Conservation (phyloP, 2,329 filamentous ascomycete genomes). For the Verticillium albo-atrum region DNA sequence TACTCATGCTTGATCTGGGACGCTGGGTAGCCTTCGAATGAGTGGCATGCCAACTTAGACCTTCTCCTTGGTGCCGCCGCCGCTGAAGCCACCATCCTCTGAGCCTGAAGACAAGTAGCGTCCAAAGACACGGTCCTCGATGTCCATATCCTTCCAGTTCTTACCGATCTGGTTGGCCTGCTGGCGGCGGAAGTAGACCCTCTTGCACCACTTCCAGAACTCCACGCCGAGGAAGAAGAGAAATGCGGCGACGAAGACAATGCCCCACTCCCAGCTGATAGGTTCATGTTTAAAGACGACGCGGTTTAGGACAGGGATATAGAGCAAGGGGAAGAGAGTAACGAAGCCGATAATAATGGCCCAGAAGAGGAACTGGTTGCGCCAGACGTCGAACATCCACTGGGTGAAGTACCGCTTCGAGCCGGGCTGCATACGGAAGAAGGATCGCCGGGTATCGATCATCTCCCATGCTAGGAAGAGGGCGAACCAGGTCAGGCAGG, state of each 20-base stretch:
- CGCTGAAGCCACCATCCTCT: too few relatives aligned
- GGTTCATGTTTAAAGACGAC: slow-evolving; percentile 45
- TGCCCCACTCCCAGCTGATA: slow-evolving; percentile 37
- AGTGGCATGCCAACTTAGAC: too few relatives aligned
- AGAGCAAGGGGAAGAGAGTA: slow-evolving; percentile 30
- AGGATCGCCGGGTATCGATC: slow-evolving; percentile 57
- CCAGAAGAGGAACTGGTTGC: slow-evolving; percentile 38
- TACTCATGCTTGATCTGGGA: too few relatives aligned
- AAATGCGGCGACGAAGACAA: slow-evolving; percentile 39
- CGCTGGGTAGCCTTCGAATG: too few relatives aligned
- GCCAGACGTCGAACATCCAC: slow-evolving; percentile 57
- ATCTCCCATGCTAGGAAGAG: slow-evolving; percentile 67
- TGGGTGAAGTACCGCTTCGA: slow-evolving; percentile 50
- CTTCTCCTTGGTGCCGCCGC: too few relatives aligned
- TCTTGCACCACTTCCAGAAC: slow-evolving; percentile 45
- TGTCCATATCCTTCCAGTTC: slow-evolving; percentile 6
- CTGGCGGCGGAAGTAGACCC: slow-evolving; percentile 16
- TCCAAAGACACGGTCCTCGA: slow-evolving; percentile 9
- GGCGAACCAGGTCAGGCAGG: slow-evolving; percentile 62
- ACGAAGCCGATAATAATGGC: slow-evolving; percentile 35
- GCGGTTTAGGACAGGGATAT: slow-evolving; percentile 46
- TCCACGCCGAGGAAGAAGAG: slow-evolving; percentile 48
- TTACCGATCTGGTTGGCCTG: slow-evolving; percentile 1
- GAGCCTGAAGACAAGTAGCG: too few relatives aligned
- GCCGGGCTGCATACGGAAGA: slow-evolving; percentile 60